These are phyloP conservation scores for Coffea canephora DNA, from an alignment of 257 asterid species.

Conservation along the genomic window DNA sequence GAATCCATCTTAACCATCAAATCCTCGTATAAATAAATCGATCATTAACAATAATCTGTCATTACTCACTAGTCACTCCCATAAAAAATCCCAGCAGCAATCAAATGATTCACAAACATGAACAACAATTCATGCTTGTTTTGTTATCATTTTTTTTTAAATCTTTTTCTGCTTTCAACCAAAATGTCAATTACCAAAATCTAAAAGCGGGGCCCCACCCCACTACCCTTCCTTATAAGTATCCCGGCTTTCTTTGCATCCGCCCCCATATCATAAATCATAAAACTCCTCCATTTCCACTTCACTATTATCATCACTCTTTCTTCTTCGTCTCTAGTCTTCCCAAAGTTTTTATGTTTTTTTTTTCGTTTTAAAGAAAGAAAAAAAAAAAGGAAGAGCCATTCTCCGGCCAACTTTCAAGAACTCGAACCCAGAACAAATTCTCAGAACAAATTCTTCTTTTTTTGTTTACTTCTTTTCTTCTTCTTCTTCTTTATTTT, in stretches of 20 bases:
- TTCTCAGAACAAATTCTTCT: not conserved
- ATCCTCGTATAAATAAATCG: not conserved
- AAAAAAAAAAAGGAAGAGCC: no score
- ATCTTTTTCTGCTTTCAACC: not conserved
- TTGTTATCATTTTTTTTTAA: not conserved
- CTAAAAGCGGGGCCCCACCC: conserved; percentile 45
- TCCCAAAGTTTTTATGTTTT: not conserved
- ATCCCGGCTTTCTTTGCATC: conserved; percentile 11
- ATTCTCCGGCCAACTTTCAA: not conserved
- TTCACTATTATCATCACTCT: conserved; percentile 35
- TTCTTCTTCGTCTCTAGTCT: conserved; percentile 19
- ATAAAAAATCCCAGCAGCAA: conserved; percentile 7
- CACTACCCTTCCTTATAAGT: conserved; percentile 45
- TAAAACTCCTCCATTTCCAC: conserved; percentile 30
- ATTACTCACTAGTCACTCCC: conserved; percentile 1
- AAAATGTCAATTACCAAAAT: conserved; percentile 24
- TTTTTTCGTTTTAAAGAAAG: not conserved
- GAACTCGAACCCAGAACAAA: not conserved
- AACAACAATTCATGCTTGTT: not conserved
- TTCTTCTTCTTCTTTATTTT: no score
- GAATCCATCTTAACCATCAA: not conserved
- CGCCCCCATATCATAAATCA: conserved; percentile 4
- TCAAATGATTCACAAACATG: not conserved
- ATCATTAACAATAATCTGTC: conserved; percentile 29
- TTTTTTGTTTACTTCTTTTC: not conserved